Conservation (phyloP, 768 basidiomycete species). For the Tylopilus cervinicoccineus region DNA sequence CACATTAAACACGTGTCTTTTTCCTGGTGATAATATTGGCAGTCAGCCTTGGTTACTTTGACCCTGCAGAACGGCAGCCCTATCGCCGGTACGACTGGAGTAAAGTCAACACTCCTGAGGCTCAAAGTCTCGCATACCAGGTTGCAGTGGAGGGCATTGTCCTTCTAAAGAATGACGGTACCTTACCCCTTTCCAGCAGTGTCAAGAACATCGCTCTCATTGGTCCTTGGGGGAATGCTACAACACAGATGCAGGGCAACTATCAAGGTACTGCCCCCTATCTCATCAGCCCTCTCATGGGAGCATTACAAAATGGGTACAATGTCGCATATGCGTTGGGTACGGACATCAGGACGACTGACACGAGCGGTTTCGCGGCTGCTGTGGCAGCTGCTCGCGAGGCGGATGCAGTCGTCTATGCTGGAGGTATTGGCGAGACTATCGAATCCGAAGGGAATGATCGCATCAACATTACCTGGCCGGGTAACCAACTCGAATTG, state of each 20-base stretch:
- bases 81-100: conserved; percentile 47
- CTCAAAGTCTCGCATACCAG: conserved; percentile 46
- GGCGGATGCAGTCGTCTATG: conserved; percentile 49
- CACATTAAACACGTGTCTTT: background rate
- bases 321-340: conserved; percentile 41
- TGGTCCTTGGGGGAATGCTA: conserved; percentile 58
- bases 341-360: conserved; percentile 37
- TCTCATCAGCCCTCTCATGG: conserved; percentile 51
- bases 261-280: conserved; percentile 53
- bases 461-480: conserved; percentile 49
- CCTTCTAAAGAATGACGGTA: conserved; percentile 61
- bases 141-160: conserved; percentile 54
- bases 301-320: conserved; percentile 45
- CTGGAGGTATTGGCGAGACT: conserved; percentile 57
- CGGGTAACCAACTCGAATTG: conserved; percentile 51
- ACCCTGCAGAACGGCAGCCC: conserved; percentile 38
- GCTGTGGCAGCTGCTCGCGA: conserved; percentile 46
- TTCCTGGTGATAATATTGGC: too few species aligned
- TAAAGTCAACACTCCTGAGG: conserved; percentile 44
- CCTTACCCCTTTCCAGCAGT: conserved; percentile 45
- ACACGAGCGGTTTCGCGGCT: conserved; percentile 44
- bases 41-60: conserved; percentile 59
- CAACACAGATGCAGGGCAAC: conserved; percentile 54
- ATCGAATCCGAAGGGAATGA: too few species aligned
- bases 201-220: conserved; percentile 52